phyloP scores from a whole-genome alignment of 495 filamentous ascomycete species.

The Jackrogersella minutella region DNA sequence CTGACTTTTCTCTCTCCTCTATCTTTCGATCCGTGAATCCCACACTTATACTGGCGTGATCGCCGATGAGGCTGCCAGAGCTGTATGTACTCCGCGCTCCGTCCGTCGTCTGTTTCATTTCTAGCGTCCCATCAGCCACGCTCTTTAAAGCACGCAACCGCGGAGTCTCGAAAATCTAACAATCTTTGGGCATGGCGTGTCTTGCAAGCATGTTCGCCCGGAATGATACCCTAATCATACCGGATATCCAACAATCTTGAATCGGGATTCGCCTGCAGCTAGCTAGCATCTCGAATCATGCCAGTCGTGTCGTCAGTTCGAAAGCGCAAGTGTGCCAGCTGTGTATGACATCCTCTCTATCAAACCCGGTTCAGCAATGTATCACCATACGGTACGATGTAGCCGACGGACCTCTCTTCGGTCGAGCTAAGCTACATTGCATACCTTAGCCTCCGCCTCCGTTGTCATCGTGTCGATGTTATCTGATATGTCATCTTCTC shows the following conservation, averaged over 20 bases:
- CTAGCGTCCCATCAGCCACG: slow-evolving; percentile 37
- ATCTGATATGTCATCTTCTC: slow-evolving; percentile 10
- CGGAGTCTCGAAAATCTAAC: slow-evolving; percentile 35
- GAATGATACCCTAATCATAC: slow-evolving; percentile 40
- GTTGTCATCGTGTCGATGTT: slow-evolving; percentile 20
- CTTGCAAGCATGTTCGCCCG: slow-evolving; percentile 35
- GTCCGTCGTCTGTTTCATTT: slow-evolving; percentile 33
- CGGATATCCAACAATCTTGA: slow-evolving; percentile 40
- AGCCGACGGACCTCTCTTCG: slow-evolving; percentile 32
- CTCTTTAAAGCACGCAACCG: slow-evolving; percentile 23
- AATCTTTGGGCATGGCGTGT: slow-evolving; percentile 29
- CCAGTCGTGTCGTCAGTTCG: slow-evolving; percentile 9
- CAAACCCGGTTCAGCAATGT: slow-evolving; percentile 27
- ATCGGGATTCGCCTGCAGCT: slow-evolving; percentile 37
- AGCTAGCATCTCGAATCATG: slow-evolving; percentile 18
- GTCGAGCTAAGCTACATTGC: slow-evolving; percentile 30
- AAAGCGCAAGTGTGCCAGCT: slow-evolving; percentile 19
- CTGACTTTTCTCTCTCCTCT: slow-evolving; percentile 2
- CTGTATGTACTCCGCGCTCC: slow-evolving; percentile 25
- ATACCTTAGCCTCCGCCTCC: slow-evolving; percentile 16
- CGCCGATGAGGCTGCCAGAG: slow-evolving; percentile 37
- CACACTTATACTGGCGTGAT: slow-evolving; percentile 22
- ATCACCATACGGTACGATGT: slow-evolving; percentile 23
- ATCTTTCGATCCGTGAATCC: slow-evolving; percentile 15
- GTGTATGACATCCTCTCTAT: slow-evolving; percentile 24